Conservation (phyloP, 2,329 filamentous ascomycete genomes). For the Balansia obtecta region DNA sequence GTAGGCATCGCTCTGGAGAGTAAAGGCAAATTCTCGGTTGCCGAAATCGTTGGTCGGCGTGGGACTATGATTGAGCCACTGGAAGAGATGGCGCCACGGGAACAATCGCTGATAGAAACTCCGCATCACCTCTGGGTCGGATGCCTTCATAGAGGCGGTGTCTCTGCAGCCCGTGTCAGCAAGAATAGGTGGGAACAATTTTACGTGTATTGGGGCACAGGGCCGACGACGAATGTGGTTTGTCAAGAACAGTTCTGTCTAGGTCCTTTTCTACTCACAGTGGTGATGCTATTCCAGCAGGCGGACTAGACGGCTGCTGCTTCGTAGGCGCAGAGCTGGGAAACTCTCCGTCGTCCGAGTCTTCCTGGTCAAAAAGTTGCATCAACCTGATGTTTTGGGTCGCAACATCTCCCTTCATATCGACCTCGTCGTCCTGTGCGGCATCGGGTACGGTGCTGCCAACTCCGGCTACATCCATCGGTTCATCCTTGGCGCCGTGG, state of each 20-base stretch:
- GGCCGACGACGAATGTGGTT: not conserved
- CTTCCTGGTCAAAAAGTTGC: constrained; percentile 44
- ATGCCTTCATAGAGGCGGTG: constrained; percentile 31
- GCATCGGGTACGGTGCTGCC: constrained; percentile 17
- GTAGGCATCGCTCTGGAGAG: constrained; percentile 83
- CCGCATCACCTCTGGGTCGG: constrained; percentile 75
- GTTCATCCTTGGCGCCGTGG: constrained; percentile 19
- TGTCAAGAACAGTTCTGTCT: not conserved
- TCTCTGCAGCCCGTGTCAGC: constrained; percentile 9
- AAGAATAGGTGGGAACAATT: not conserved
- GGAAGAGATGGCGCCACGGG: constrained; percentile 87
- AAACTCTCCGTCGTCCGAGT: constrained; percentile 51
- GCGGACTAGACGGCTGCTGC: constrained; percentile 26
- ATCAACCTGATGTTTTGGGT: constrained; percentile 36
- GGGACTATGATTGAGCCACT: constrained; percentile 93
- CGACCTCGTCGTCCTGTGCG: constrained; percentile 23
- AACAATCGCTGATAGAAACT: constrained; percentile 94
- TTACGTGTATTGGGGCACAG: not conserved
- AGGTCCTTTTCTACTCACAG: constrained; percentile 21
- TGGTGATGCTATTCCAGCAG: constrained; percentile 28
- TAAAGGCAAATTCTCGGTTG: constrained; percentile 93
- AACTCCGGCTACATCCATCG: constrained; percentile 22
- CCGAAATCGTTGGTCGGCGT: constrained; percentile 77
- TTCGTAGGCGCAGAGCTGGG: constrained; percentile 35
- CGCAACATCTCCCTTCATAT: constrained; percentile 27